phyloP scores from a whole-genome alignment of 2,329 filamentous ascomycete genomes.

The Aspergillus carbonarius region DNA sequence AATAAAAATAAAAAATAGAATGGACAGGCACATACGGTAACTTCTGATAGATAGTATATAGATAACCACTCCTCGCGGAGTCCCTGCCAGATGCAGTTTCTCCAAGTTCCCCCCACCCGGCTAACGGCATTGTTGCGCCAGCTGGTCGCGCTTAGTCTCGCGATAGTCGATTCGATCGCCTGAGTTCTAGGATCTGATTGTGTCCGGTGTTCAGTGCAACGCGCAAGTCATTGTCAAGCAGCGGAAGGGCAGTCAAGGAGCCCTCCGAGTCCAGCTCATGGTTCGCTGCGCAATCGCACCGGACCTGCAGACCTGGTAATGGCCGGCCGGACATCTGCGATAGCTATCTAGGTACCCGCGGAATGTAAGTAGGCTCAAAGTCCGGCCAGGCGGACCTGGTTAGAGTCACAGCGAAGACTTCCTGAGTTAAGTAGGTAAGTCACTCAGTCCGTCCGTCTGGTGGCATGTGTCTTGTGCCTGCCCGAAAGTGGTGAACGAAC shows the following conservation, averaged over 20 bases:
- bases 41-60: neutral
- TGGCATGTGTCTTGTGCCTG: constrained; percentile 8
- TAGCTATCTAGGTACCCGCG: neutral
- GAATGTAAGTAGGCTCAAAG: neutral
- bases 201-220: neutral
- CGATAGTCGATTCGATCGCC: neutral
- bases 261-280: neutral
- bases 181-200: neutral
- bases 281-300: constrained; percentile 8
- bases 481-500: constrained; percentile 9
- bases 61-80: neutral
- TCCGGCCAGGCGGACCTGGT: neutral
- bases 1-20: too few relatives aligned
- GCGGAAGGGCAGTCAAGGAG: neutral
- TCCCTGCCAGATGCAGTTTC: constrained; percentile 10
- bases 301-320: constrained; percentile 14
- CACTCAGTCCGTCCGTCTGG: neutral
- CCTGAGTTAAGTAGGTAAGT: neutral
- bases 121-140: constrained; percentile 22
- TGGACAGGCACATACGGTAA: neutral
- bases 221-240: neutral
- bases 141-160: constrained; percentile 6
- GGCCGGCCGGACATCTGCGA: constrained; percentile 2
- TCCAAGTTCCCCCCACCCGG: constrained; percentile 13
- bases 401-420: neutral